Evolutionary conservation across 805 yeast species (phyloP).

Genomic region (Suhomyces pyralidae): DNA sequence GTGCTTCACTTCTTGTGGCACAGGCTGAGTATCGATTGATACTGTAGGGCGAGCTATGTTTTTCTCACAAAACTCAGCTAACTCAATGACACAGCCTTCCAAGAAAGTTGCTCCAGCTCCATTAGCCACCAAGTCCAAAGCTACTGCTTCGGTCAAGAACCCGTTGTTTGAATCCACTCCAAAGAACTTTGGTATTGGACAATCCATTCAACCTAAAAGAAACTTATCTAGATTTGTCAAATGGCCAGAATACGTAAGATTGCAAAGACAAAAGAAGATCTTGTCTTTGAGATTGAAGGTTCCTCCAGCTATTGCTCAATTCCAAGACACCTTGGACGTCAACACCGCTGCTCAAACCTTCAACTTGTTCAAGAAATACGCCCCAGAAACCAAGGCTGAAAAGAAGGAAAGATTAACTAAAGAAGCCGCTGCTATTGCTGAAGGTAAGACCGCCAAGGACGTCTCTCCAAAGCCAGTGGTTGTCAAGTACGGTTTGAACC

Average conservation of each 20-base stretch:
- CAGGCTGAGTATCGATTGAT: constrained; percentile 24
- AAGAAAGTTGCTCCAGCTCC: constrained; percentile 49
- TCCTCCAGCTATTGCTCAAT: constrained; percentile 98
- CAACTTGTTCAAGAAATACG: constrained; percentile 97
- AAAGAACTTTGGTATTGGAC: constrained; percentile 95
- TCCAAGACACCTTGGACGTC: constrained; percentile 94
- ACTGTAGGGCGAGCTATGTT: constrained; percentile 20
- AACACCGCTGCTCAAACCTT: constrained; percentile 97
- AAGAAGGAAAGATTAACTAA: constrained; percentile 98
- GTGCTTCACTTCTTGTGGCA: constrained; percentile 21
- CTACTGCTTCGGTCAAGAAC: constrained; percentile 27
- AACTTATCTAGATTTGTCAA: constrained; percentile 95
- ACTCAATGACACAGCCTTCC: constrained; percentile 18
- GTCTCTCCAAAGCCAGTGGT: constrained; percentile 95
- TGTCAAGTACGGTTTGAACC: constrained; percentile 98
- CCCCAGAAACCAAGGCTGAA: constrained; percentile 96
- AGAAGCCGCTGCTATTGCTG: constrained; percentile 99
- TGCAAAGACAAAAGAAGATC: constrained; percentile 98
- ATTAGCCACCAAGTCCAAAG: constrained; percentile 36
- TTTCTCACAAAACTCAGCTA: constrained; percentile 15
- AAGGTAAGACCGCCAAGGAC: constrained; percentile 95
- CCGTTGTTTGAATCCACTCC: constrained; percentile 63
- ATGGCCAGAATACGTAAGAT: constrained; percentile 98
- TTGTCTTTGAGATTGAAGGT: constrained; percentile 94
- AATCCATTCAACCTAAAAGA: constrained; percentile 91